A percentile compares a stretch with the other conserved stretches of the same genome.
Evolutionary conservation across 257 asterid genomes (phyloP).

Genomic region (Paraleonurus japonicus): DNA sequence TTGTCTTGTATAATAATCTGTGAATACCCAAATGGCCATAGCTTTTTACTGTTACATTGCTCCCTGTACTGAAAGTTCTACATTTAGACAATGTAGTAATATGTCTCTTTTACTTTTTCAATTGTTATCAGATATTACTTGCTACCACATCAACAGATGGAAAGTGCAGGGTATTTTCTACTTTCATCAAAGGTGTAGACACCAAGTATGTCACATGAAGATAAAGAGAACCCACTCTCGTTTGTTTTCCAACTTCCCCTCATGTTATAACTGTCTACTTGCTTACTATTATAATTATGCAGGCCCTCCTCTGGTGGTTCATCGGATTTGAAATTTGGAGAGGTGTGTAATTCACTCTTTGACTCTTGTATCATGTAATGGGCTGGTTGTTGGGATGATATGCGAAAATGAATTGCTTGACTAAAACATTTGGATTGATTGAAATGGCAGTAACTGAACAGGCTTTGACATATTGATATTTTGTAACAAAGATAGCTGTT

Average conservation of each 20-base stretch:
- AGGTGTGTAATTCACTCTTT: slow-evolving; percentile 49
- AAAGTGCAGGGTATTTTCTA: slow-evolving; percentile 91
- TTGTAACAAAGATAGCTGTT: not conserved
- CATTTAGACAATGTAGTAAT: not conserved
- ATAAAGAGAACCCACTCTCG: slow-evolving; percentile 10
- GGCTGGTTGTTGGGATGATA: slow-evolving; percentile 12
- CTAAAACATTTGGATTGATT: not conserved
- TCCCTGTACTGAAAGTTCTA: slow-evolving; percentile 8
- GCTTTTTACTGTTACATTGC: not conserved
- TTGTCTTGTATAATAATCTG: not conserved
- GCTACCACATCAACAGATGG: slow-evolving; percentile 99
- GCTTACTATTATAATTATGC: slow-evolving; percentile 36
- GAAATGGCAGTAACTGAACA: slow-evolving; percentile 11
- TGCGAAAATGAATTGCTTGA: slow-evolving; percentile 11
- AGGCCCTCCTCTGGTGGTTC: slow-evolving; percentile 60
- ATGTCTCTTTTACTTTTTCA: slow-evolving; percentile 1
- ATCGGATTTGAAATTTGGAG: slow-evolving; percentile 86
- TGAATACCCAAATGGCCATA: not conserved
- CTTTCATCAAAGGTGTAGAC: slow-evolving; percentile 98
- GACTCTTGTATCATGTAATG: slow-evolving; percentile 18
- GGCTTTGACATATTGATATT: not conserved
- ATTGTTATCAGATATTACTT: slow-evolving; percentile 58
- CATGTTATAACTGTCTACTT: slow-evolving; percentile 10
- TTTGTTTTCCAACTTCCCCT: slow-evolving; percentile 21
- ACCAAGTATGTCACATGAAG: slow-evolving; percentile 53